Conservation (phyloP, 73 alveolate species). For the Tetrahymena elliotti region DNA sequence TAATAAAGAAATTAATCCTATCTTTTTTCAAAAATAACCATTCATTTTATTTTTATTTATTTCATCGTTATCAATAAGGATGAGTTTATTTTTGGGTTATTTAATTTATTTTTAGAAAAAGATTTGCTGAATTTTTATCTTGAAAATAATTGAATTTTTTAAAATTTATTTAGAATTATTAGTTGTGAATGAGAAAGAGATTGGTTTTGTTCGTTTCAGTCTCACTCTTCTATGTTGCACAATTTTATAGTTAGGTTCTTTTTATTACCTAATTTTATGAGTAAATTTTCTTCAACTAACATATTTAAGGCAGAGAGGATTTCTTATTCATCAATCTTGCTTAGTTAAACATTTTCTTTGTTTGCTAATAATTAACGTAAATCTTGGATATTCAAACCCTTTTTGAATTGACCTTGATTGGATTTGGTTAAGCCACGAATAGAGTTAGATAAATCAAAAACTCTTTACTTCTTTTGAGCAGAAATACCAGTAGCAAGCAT, state of each 20-base stretch:
- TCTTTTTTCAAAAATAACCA: too few species aligned
- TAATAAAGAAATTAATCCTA: too few species aligned
- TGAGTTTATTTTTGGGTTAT: background rate
- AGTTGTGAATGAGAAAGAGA: background rate
- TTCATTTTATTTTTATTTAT: too few species aligned
- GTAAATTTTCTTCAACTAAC: background rate
- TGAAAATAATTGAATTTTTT: too few species aligned
- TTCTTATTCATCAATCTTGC: background rate
- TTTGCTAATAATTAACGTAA: background rate
- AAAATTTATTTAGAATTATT: too few species aligned
- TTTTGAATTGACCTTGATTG: background rate
- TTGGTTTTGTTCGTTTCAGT: too few species aligned
- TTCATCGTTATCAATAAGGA: too few species aligned
- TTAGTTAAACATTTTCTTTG: background rate
- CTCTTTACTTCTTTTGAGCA: background rate
- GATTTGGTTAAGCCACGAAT: background rate
- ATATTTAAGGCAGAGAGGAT: background rate
- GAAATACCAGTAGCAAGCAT: conserved; percentile 41
- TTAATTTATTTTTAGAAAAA: too few species aligned
- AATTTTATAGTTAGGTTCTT: background rate
- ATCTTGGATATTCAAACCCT: background rate
- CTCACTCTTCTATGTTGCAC: background rate
- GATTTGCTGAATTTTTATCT: too few species aligned
- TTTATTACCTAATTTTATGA: background rate
- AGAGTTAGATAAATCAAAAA: background rate